Conservation (phyloP, 2,329 filamentous ascomycete genomes). For the Alternaria conjuncta region DNA sequence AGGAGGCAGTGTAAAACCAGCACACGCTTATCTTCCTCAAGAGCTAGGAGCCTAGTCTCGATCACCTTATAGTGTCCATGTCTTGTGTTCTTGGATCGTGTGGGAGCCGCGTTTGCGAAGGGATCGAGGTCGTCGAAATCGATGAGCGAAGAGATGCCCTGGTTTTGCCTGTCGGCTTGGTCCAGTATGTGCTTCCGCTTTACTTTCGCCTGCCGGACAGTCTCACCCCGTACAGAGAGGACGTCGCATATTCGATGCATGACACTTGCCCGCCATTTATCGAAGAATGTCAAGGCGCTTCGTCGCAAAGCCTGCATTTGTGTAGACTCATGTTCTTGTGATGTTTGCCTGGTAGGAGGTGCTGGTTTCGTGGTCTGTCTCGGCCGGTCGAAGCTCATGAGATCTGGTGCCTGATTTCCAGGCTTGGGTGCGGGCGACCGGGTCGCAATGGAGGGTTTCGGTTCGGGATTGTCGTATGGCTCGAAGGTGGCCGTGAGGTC, state of each 20-base stretch:
- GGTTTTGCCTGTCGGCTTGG: slow-evolving; percentile 23
- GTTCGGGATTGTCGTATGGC: slow-evolving; percentile 25
- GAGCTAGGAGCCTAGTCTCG: slow-evolving; percentile 42
- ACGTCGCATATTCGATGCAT: slow-evolving; percentile 74
- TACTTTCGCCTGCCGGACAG: slow-evolving; percentile 44
- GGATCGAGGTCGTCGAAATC: slow-evolving; percentile 35
- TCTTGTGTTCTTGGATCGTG: slow-evolving; percentile 10
- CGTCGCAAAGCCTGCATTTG: slow-evolving; percentile 70
- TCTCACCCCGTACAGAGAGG: slow-evolving; percentile 41
- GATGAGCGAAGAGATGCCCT: slow-evolving; percentile 33
- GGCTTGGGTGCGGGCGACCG: slow-evolving; percentile 13
- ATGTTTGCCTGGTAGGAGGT: slow-evolving; percentile 38
- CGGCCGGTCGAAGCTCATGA: slow-evolving; percentile 40
- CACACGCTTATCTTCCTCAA: slow-evolving; percentile 59
- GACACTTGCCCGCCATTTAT: slow-evolving; percentile 78
- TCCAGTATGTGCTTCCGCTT: slow-evolving; percentile 29
- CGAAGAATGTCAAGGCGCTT: slow-evolving; percentile 72
- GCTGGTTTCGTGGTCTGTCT: slow-evolving; percentile 32
- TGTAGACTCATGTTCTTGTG: slow-evolving; percentile 57
- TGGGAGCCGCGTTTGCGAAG: slow-evolving; percentile 15
- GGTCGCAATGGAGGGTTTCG: slow-evolving; percentile 8
- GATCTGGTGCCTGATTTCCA: slow-evolving; percentile 20
- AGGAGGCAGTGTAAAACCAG: slow-evolving; percentile 75
- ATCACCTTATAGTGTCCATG: slow-evolving; percentile 41
- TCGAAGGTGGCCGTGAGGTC: slow-evolving; percentile 38